These are phyloP conservation scores for Daldinia caldariorum DNA, from an alignment of 495 filamentous ascomycete genomes.

Conservation along the genomic window DNA sequence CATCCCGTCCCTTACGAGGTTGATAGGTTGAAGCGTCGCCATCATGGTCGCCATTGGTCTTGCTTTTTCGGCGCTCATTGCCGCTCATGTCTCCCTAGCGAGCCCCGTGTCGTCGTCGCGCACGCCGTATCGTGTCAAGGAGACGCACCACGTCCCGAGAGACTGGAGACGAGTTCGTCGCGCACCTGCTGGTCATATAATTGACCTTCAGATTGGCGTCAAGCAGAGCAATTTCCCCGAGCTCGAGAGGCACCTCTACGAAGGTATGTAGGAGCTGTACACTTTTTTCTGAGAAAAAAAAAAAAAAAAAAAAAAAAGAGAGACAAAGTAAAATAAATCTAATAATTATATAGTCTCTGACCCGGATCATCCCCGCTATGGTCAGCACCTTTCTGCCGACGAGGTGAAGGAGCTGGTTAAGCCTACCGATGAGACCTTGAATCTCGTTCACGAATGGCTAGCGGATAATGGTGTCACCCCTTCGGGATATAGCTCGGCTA, in stretches of 20 bases:
- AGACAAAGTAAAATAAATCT: slow-evolving; percentile 27
- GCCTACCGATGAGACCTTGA: slow-evolving; percentile 55
- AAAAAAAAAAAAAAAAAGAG: slow-evolving; percentile 48
- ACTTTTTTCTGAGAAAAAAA: slow-evolving; percentile 60
- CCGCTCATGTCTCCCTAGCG: slow-evolving; percentile 44
- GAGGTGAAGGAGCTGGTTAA: slow-evolving; percentile 64
- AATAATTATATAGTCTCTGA: slow-evolving; percentile 62
- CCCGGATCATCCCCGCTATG: slow-evolving; percentile 63
- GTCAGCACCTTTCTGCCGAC: slow-evolving; percentile 63
- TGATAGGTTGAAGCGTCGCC: slow-evolving; percentile 11
- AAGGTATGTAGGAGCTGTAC: slow-evolving; percentile 51
- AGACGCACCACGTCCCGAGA: slow-evolving; percentile 59
- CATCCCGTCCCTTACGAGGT: not conserved
- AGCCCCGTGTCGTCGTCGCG: slow-evolving; percentile 47
- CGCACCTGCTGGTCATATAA: slow-evolving; percentile 56
- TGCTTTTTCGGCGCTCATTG: slow-evolving; percentile 43
- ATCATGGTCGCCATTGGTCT: slow-evolving; percentile 46
- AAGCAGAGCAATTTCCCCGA: slow-evolving; percentile 48
- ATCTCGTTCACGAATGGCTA: slow-evolving; percentile 61
- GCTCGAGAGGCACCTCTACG: slow-evolving; percentile 62
- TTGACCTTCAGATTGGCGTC: slow-evolving; percentile 40
- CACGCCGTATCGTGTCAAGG: slow-evolving; percentile 63
- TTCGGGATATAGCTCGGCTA: slow-evolving; percentile 63
- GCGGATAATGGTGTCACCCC: slow-evolving; percentile 59
- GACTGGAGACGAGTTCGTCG: slow-evolving; percentile 59